phyloP scores from a whole-genome alignment of 305 asterid species.

The Fraxinus greggii region DNA sequence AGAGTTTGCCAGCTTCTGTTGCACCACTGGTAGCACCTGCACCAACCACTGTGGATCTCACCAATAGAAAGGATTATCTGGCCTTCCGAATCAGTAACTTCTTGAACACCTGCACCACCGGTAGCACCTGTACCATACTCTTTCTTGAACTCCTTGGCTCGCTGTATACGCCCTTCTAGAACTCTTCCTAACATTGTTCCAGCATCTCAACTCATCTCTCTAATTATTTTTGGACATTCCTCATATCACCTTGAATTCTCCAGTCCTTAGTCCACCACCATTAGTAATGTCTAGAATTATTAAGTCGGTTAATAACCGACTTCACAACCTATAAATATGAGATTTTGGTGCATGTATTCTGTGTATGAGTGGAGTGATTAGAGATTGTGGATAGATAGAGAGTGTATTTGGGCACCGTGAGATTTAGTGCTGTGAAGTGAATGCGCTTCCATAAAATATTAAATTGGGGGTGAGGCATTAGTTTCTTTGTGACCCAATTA shows the following conservation, averaged over 20 bases:
- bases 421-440: neutral
- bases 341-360: neutral
- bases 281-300: neutral
- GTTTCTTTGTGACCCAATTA: neutral
- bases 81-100: conserved; percentile 90
- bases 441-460: neutral
- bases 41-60: conserved; percentile 96
- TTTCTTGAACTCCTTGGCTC: conserved; percentile 82
- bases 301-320: neutral
- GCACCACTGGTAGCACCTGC: conserved; percentile 96
- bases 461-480: neutral
- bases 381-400: neutral
- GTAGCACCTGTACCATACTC: conserved; percentile 30
- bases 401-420: neutral
- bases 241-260: neutral
- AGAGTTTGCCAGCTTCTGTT: conserved; percentile 95
- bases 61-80: conserved; percentile 86
- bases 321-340: neutral
- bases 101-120: conserved; percentile 43
- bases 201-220: conserved; percentile 24
- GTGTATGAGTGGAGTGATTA: neutral
- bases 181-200: conserved; percentile 87
- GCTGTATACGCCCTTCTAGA: conserved; percentile 69
- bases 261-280: neutral
- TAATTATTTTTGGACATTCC: neutral